These are phyloP conservation scores for Naganishia randhawae DNA, from an alignment of 768 basidiomycete species.

Conservation along the genomic window DNA sequence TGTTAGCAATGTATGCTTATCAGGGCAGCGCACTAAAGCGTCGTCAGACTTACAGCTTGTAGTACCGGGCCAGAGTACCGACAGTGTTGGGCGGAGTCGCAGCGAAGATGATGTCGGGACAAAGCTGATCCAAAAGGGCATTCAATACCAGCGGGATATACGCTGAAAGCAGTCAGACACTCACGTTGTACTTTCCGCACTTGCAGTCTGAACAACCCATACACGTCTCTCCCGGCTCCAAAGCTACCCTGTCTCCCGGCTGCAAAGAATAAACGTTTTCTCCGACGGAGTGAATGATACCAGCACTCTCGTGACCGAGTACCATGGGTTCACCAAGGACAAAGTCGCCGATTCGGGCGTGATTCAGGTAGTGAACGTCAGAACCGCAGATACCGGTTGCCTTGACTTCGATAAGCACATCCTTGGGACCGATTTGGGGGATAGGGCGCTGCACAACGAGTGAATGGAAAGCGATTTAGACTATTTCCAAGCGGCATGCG, in stretches of 20 bases:
- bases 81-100: conserved; percentile 84
- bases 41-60: conserved; percentile 56
- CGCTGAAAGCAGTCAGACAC: conserved; percentile 27
- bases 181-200: conserved; percentile 73
- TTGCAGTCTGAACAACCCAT: conserved; percentile 80
- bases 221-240: conserved; percentile 88
- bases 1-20: neutral
- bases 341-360: conserved; percentile 42
- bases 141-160: neutral
- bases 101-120: conserved; percentile 79
- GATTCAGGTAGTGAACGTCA: conserved; percentile 58
- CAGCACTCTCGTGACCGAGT: conserved; percentile 89
- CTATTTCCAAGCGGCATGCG: neutral
- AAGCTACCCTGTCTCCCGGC: conserved; percentile 78
- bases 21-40: conserved; percentile 21
- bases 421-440: conserved; percentile 56
- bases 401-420: conserved; percentile 84
- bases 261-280: conserved; percentile 69
- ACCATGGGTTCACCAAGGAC: conserved; percentile 58
- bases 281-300: conserved; percentile 70
- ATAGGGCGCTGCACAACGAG: conserved; percentile 40
- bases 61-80: conserved; percentile 83
- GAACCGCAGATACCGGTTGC: conserved; percentile 94
- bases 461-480: too few relatives aligned
- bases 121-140: conserved; percentile 58